phyloP scores from a whole-genome alignment of 306 rosid species.

The Comarum palustre region DNA sequence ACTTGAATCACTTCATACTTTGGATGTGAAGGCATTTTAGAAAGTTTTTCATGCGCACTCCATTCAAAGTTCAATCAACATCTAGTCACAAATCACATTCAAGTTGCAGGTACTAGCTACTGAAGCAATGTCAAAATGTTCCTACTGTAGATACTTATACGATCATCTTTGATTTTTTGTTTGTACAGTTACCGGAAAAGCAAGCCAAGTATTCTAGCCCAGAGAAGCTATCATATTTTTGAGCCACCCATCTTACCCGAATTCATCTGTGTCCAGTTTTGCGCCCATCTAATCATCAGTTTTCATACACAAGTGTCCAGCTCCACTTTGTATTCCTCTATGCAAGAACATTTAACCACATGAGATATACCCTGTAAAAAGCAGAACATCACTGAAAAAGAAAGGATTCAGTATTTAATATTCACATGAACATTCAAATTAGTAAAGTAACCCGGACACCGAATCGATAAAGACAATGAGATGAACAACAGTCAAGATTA shows the following conservation, averaged over 20 bases:
- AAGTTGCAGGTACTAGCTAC: background rate
- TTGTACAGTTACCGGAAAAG: slow-evolving; percentile 18
- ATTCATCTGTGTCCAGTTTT: slow-evolving; percentile 18
- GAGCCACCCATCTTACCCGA: slow-evolving; percentile 3
- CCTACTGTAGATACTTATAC: background rate
- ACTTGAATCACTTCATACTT: background rate
- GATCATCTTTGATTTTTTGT: background rate
- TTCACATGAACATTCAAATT: too few relatives aligned
- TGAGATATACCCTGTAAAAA: slow-evolving; percentile 59
- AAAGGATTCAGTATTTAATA: slow-evolving; percentile 1
- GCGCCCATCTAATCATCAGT: background rate
- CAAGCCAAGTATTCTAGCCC: slow-evolving; percentile 13
- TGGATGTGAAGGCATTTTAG: background rate
- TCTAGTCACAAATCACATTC: slow-evolving; percentile 8
- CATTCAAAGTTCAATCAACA: slow-evolving; percentile 2
- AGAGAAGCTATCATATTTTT: slow-evolving; percentile 7
- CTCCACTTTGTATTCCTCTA: slow-evolving; percentile 60
- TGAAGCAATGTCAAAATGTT: slow-evolving; percentile 16
- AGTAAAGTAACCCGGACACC: too few relatives aligned
- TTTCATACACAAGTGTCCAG: slow-evolving; percentile 31
- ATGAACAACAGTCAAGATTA: too few relatives aligned
- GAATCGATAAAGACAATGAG: too few relatives aligned
- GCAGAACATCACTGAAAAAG: slow-evolving; percentile 33
- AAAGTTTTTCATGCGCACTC: background rate
- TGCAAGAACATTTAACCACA: slow-evolving; percentile 72